Base-by-base conservation (phyloP, 2,329 filamentous ascomycete genomes). In the Fusarium duplospermum region DNA sequence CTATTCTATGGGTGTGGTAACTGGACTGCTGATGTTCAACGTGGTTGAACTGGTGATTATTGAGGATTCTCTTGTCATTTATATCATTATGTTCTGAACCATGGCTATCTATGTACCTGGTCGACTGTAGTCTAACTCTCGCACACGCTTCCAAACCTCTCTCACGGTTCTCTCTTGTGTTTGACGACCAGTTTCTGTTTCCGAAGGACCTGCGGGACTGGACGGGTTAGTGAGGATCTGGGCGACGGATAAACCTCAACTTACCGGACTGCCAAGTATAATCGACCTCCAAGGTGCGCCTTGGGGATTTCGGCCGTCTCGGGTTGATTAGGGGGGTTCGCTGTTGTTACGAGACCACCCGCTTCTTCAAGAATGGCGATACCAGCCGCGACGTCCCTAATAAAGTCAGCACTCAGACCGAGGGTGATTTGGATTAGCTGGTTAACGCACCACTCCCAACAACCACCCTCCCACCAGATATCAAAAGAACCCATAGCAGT, bases 381-480 rank as follows among this genome's bases (percentile, higher is more conserved):
- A 2, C 93, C 93, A 14, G 93, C 93, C 2, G 93, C 92, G 4
- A 94, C 93, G 74, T 95, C 93, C 92, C 88, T 88, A 4, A n/a
- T 3, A 57, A 14, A 67, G 61, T 68, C 33, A 67, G 63, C 27
- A 42, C 54, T 20, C 4, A 2, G 10, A 5, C 36, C 6, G 6
- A 13, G 5, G 47, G 31, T 18, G 24, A 18, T 11, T 14, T n/a
- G 4, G 2, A 31, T 16, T 11, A 9, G 6, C 13, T 18, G 11
- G 4, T 38, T 7, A 22, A 81, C 86, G 73, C 76, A 91, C 91
- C 93, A 95, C 82, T 94, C 93, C 93, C 93, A 94, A 77, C 92
- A 94, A 0, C 93, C 93, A 4, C 92, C 93, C 79, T 95, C 93
- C 93, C 93, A 95, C 93, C 93, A 94, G 13, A 94, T 93, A 81